Evolutionary conservation across 805 yeast species (phyloP), one percentile per base, ranked within the genome.

Genomic region (Wickerhamiella australiensis): DNA sequence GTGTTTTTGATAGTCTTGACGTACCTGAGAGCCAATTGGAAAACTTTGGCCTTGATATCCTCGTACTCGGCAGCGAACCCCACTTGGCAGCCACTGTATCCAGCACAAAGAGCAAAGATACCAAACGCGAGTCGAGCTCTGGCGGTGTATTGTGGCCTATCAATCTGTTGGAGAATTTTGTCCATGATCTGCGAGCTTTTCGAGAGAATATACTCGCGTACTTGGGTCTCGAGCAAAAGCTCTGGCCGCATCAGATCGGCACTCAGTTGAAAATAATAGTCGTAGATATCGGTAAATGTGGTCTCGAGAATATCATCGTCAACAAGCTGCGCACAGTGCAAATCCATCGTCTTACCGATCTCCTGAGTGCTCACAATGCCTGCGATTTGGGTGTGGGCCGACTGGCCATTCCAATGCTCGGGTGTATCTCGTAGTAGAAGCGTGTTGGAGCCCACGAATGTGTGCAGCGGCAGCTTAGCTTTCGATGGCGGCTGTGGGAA

Each of bases 371-470:
- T 15, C 13, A 13, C 12, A 2, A n/a, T 8, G 25, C 22, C 45
- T 8, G 21, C 21, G 8, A 27, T 38, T 1, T 36, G 23, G 17
- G 17, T 17, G 27, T 43, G 33, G 12, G 20, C n/a, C 15, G 31
- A 18, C 13, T 26, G 26, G 5, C 55, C 55, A 20, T 50, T 42
- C 53, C 53, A 54, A 3, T 40, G 15, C n/a, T 44, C 42, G 6
- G 47, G 49, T 0, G 20, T 18, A 12, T 26, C 17, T 0, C 51
- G 36, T 17, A 54, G 26, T 2, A 48, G 50, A 20, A 54, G 38
- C 6, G 41, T 22, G 29, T 53, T 53, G 27, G 54, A 50, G 11
- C 57, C 57, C 1, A 50, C 13, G 26, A 55, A 55, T 1, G 57
- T 55, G 5, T 35, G 3, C 18, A 6, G 25, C 7, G 42, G 11